phyloP scores from a whole-genome alignment of 176 grass and related monocot species.

The Oryza coarctata region DNA sequence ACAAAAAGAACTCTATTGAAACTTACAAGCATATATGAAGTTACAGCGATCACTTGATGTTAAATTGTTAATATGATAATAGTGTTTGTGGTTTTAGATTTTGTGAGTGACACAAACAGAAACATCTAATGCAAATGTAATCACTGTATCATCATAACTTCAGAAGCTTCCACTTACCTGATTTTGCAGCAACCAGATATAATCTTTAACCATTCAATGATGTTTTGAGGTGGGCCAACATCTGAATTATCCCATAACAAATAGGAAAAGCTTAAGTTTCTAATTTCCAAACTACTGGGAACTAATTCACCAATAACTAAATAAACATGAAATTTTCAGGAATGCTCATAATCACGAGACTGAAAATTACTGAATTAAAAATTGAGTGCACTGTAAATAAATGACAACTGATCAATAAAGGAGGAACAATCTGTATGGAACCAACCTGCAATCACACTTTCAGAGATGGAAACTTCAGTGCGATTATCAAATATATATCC shows the following conservation, averaged over 20 bases:
- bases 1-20: not conserved
- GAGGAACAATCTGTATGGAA: constrained; percentile 14
- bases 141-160: not conserved
- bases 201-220: constrained; percentile 76
- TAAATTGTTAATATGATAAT: not conserved
- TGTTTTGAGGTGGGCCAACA: constrained; percentile 71
- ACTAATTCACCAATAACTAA: constrained; percentile 23
- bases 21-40: not conserved
- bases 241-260: constrained; percentile 38
- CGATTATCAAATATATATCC: constrained; percentile 54
- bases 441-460: constrained; percentile 49
- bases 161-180: constrained; percentile 48
- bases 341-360: not conserved
- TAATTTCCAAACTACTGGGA: not conserved
- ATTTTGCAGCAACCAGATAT: constrained; percentile 79
- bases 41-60: not conserved
- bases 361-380: not conserved
- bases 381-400: constrained; percentile 7
- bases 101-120: not conserved
- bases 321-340: not conserved
- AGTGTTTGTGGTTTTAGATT: not conserved
- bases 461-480: constrained; percentile 21
- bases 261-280: not conserved
- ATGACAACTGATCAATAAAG: not conserved
- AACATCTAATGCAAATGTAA: constrained; percentile 4